Base-by-base conservation (phyloP, 2,329 filamentous ascomycete species). In the Aspergillus carbonarius region DNA sequence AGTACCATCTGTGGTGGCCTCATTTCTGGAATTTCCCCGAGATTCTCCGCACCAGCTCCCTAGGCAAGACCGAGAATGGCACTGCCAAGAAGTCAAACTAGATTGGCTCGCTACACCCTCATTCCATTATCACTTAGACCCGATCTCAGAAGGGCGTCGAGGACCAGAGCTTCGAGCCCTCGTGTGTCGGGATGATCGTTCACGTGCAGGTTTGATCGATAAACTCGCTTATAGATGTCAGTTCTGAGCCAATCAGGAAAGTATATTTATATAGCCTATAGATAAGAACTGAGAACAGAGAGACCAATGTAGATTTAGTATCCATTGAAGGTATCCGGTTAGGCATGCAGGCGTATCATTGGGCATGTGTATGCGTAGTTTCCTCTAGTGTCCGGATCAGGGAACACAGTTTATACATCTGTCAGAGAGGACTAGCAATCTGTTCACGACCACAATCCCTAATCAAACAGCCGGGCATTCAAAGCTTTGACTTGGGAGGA, bases 1-100 rank as follows among this genome's bases (percentile, higher is more conserved):
- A 92, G 69, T 95, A 87, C 69, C 80, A 83, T 66, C 77, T 95
- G 57, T 68, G 83, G 53, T 96, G 91, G 91, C 84, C 87, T 1
- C 84, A 82, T 23, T 64, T 85, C 13, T 81, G 85, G 66, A 82
- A 79, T 6, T 84, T 86, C 61, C 85, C 85, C 5, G 76, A 82
- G 52, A 76, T 88, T 15, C 73, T 84, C 37, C 74, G 73, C 47
- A 64, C 59, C 17, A 57, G 59, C n/a, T 58, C 60, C 2, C 27
- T 47, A 34, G 53, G 51, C 12, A 59, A 61, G 30, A 55, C 60
- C 15, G 61, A 57, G 30, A 71, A 68, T 53, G 64, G 69, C n/a
- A 60, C 55, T 30, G 65, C 62, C 35, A 72, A 75, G 59, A 74
- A 75, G 58, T 68, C 67, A 2, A 64, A 59, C 20, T 71, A 59